Base-by-base conservation (phyloP, 2,329 filamentous ascomycete genomes). In the Pseudopithomyces maydicus region DNA sequence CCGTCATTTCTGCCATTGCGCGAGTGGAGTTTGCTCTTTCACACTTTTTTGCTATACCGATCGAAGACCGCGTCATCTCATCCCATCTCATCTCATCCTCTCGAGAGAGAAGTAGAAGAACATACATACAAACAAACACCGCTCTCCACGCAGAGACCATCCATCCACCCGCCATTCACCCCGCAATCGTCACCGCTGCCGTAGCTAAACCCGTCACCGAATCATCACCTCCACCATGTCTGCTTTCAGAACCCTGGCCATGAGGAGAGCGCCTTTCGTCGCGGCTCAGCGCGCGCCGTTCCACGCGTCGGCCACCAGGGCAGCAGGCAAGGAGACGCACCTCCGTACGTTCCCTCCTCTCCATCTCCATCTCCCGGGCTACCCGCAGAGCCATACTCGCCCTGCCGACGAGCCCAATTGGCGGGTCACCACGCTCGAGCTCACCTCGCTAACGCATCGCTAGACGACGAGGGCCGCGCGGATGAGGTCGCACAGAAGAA, bases 401-500 rank as follows among this genome's bases (percentile, higher is more conserved):
- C n/a, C 4, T 41, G 38, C 15, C 15, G n/a, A 41, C 38, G n/a
- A n/a, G n/a, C n/a, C n/a, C 43, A 32, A 33, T 33, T 42, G 15
- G n/a, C 10, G 7, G 29, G 14, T n/a, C 54, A 42, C n/a, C n/a
- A n/a, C n/a, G n/a, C n/a, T n/a, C 22, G 23, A 35, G 20, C 32
- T 11, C 17, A 19, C 42, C 17, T 17, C 47, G 33, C 61, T 68
- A 57, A 66, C 45, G 11, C 3, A 1, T 15, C 1, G 26, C 23
- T 17, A 74, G 72, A 72, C 48, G 61, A 54, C 43, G 72, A 75
- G 56, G 64, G 62, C 35, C 71, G 73, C 33, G 64, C 73, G 17
- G 69, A 79, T 7, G 77, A 81, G 56, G 62, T 78, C 38, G 78
- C 81, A 54, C 52, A 67, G 45, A 70, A 74, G 49, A 82, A 81